Base-by-base conservation (phyloP, 2,329 filamentous ascomycete species). In the Trichoderma atrobrunneum region DNA sequence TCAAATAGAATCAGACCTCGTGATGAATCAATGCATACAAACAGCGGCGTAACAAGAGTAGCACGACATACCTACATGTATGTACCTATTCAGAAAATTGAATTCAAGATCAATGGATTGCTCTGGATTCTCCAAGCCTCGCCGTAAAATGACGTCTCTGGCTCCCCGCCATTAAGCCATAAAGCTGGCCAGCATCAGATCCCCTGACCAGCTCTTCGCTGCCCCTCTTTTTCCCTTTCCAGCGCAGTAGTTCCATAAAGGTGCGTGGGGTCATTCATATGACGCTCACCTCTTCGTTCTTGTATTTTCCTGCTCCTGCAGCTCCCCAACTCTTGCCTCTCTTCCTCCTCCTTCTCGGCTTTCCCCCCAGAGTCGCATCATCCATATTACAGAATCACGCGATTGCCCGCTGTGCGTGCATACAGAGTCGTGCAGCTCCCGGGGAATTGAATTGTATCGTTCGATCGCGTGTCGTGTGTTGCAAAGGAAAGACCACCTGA, bases 211-310 rank as follows among this genome's bases (percentile, higher is more conserved):
- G 62, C 43, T 54, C 62, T 65, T 26, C 7, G 16, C 24, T 28
- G 48, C 62, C 62, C 62, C 62, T 65, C 62, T 51, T 65, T 36
- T 65, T 65, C 62, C 62, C 62, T 51, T 43, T 51, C 62, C 57
- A 61, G 21, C n/a, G 5, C 43, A 21, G 12, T 34, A 12, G 26
- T 30, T 24, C 61, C 26, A 48, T 51, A 64, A 64, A 64, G 61
- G 57, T 60, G 24, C 62, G 43, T 65, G 62, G 62, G 62, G 43
- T 51, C 43, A 65, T 65, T 34, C 30, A 48, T 48, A 54, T 65
- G 62, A 54, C 39, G 62, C 43, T 65, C 62, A n/a, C 48, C 14
- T 34, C n/a, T 65, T 34, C 62, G 21, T 26, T 54, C 30, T 65
- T 54, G 48, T 7, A 54, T 54, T 54, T 64, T n/a, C 62, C 43